A percentile compares a stretch with the other conserved stretches of the same genome.
Conservation (phyloP, 116 monocot species). For the Cymodocea nodosa region DNA sequence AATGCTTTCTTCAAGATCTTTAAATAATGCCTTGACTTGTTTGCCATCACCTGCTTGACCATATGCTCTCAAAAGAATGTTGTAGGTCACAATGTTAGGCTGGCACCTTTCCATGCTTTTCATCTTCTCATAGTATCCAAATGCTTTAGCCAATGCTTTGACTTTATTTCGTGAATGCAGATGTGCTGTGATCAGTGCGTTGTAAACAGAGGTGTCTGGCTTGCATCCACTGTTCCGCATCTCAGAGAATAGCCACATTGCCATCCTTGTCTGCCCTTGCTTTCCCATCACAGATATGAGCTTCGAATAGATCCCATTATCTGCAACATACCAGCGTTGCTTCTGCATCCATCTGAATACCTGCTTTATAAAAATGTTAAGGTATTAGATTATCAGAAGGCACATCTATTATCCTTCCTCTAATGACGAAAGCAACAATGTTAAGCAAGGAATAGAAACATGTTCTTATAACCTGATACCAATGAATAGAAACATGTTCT, state of each 20-base stretch:
- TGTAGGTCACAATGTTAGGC: slow-evolving; percentile 83
- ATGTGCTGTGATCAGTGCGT: slow-evolving; percentile 81
- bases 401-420: too few species aligned
- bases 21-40: slow-evolving; percentile 66
- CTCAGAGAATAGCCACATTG: slow-evolving; percentile 99
- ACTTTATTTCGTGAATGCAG: slow-evolving; percentile 69
- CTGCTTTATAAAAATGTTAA: slow-evolving; percentile 16
- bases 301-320: slow-evolving; percentile 92
- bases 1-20: slow-evolving; percentile 60
- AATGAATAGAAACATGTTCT: too few species aligned
- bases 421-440: too few species aligned
- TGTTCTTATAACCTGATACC: too few species aligned
- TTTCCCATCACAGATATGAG: slow-evolving; percentile 95
- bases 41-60: slow-evolving; percentile 64
- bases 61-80: slow-evolving; percentile 85
- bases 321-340: slow-evolving; percentile 89
- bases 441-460: too few species aligned
- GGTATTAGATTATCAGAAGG: not conserved
- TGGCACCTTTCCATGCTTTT: slow-evolving; percentile 77
- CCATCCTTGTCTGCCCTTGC: slow-evolving; percentile 90
- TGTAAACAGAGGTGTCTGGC: slow-evolving; percentile 93
- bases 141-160: slow-evolving; percentile 76
- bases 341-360: slow-evolving; percentile 99
- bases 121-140: slow-evolving; percentile 84
- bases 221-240: slow-evolving; percentile 89